These are phyloP conservation scores for Daucus carota DNA, from an alignment of 129 eudicot species.

Conservation along the genomic window DNA sequence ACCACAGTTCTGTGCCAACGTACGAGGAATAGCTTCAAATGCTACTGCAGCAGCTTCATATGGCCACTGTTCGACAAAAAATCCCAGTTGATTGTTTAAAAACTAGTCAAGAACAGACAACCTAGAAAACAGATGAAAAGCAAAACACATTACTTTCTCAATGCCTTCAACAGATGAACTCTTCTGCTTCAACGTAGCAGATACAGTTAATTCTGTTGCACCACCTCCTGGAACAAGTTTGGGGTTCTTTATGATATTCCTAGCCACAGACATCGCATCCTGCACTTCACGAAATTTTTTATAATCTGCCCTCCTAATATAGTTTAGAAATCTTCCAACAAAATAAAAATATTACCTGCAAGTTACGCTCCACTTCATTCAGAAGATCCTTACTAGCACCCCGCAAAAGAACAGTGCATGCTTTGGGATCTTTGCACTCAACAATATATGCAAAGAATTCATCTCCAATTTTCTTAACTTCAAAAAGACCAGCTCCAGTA, in stretches of 20 bases:
- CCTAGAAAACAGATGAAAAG: not conserved
- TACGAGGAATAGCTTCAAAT: slow-evolving; percentile 52
- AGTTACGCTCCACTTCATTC: slow-evolving; percentile 55
- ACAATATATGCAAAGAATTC: slow-evolving; percentile 73
- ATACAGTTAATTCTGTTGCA: slow-evolving; percentile 66
- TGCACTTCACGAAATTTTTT: slow-evolving; percentile 19
- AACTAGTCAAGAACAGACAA: not conserved
- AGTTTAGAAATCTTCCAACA: not conserved
- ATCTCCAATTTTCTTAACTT: slow-evolving; percentile 79
- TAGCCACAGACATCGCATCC: slow-evolving; percentile 96
- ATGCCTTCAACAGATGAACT: slow-evolving; percentile 48
- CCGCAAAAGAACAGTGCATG: slow-evolving; percentile 69
- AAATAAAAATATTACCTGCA: slow-evolving; percentile 36
- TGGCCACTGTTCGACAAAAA: slow-evolving; percentile 37
- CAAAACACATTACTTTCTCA: slow-evolving; percentile 33
- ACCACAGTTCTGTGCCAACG: slow-evolving; percentile 54
- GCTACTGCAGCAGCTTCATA: slow-evolving; percentile 64
- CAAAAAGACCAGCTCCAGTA: slow-evolving; percentile 79
- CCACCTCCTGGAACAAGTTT: slow-evolving; percentile 98
- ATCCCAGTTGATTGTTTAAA: not conserved
- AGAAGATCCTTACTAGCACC: slow-evolving; percentile 91
- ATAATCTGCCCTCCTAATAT: not conserved
- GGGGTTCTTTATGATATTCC: slow-evolving; percentile 84
- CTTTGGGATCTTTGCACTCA: slow-evolving; percentile 84
- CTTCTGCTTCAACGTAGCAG: slow-evolving; percentile 51